Evolutionary conservation across 1,284 basidiomycete species (phyloP), one percentile per base, ranked within the genome.

Genomic region (Microbotryum violaceum): DNA sequence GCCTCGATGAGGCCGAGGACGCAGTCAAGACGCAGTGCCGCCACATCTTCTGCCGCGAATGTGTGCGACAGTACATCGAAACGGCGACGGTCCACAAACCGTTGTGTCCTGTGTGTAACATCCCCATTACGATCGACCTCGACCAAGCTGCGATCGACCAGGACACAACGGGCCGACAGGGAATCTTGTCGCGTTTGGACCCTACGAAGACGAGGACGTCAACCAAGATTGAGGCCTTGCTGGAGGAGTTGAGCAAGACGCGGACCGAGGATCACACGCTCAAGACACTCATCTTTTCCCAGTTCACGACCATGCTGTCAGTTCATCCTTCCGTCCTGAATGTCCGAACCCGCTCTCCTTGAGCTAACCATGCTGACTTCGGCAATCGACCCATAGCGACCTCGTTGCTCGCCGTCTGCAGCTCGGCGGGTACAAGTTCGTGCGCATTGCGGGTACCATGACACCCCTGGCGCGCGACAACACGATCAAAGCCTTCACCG

Each of bases 401-500:
- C 78, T 98, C 60, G 92, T 97, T 71, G 92, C 92, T 5, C 96
- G 87, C 75, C 81, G 96, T 58, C 78, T 99, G 62, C 91, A 97
- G 75, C 85, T 85, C 60, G 90, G 92, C 49, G 94, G 94, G 0
- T 78, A 76, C 71, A 75, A 93, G 85, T 85, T 96, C 60, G 97
- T 92, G 73, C 87, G 96, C 47, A 79, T 98, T 51, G 91, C 97
- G 76, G 96, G 96, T 56, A 91, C 89, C 23, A 98, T 99, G 94
- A 88, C 87, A 23, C 94, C 94, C 20, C 89, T 94, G 74, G 92
- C 93, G 59, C 84, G 94, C 68, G 90, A 97, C 76, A 88, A 88
- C 72, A 97, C 91, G 70, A 70, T 74, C 63, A 67, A 73, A 58
- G 60, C 67, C 27, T 74, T 74, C 60, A 71, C 62, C 21, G 61